Evolutionary conservation across 352 stramenopile species (phyloP), one percentile per base, ranked within the genome.

Genomic region (Globisporangium orthogonon): DNA sequence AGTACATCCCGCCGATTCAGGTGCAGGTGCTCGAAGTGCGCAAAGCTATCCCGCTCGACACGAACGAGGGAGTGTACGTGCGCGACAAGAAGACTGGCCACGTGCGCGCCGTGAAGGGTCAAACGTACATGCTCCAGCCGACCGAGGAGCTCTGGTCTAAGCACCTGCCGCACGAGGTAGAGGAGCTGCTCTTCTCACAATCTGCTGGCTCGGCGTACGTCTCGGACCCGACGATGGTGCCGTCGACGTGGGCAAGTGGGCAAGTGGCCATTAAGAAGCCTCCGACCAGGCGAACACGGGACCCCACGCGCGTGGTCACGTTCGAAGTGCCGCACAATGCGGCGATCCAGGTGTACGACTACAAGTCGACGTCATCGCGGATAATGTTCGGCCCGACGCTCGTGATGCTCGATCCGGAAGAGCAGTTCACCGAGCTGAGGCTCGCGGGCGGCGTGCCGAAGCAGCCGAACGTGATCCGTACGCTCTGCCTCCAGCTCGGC

Each of bases 291-390:
- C 54, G 54, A 0, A 60, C n/a, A 7, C 80, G 83, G 7, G 83
- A 92, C 43, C 65, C 69, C 0, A 91, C 80, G 30, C 70, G 78
- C 4, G 70, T 92, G 15, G 83, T 92, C 7, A 88, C 74, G 4
- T 92, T 92, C 43, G 78, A 91, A 63, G 83, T 92, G 23, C 80
- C 83, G 2, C 83, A 92, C 69, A 92, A 92, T 23, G 78, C 79
- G 14, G 83, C 79, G 23, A 84, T 92, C 3, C 83, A 92, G 62
- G 77, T 92, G 9, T 92, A 92, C 60, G 80, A 92, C 68, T 92
- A 90, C 69, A 89, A 88, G 62, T 89, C 79, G 44, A 90, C 79
- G 28, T 86, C 73, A 35, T 90, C 79, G 2, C 79, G 83, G 33
- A 92, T 92, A 41, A 67, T 90, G 56, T 92, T 92, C 63, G 83